Conservation (phyloP, 1,284 basidiomycete species). For the Phenoliferia sp. region DNA sequence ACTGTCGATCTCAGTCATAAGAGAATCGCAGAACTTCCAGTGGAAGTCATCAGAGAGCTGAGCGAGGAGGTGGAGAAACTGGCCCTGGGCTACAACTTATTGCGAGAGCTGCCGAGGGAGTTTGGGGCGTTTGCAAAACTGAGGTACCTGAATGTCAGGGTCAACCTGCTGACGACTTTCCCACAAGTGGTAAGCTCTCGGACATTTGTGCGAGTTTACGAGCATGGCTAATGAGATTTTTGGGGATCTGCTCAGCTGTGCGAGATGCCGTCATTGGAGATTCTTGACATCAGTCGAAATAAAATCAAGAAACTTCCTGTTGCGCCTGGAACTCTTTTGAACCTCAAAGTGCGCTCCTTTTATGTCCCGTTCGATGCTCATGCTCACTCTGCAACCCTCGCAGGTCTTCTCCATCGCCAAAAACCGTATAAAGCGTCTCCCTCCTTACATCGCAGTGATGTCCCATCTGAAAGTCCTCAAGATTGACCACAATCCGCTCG, state of each 20-base stretch:
- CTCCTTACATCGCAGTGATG: conserved; percentile 72
- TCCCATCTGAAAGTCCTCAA: conserved; percentile 72
- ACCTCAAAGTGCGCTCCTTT: conserved; percentile 60
- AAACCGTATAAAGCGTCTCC: conserved; percentile 76
- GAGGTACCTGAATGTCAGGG: conserved; percentile 88
- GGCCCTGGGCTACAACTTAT: conserved; percentile 77
- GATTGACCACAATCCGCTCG: conserved; percentile 74
- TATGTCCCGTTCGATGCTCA: conserved; percentile 44
- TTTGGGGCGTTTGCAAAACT: conserved; percentile 67
- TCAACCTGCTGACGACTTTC: conserved; percentile 76
- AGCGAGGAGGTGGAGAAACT: conserved; percentile 72
- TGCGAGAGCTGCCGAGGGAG: conserved; percentile 71
- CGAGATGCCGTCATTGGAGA: conserved; percentile 80
- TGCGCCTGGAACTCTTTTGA: conserved; percentile 70
- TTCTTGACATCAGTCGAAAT: conserved; percentile 90
- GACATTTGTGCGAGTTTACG: conserved; percentile 9
- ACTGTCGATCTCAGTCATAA: conserved; percentile 78
- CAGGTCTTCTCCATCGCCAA: conserved; percentile 81
- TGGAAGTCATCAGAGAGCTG: conserved; percentile 67
- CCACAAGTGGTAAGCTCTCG: conserved; percentile 68
- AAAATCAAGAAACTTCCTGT: conserved; percentile 75
- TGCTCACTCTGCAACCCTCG: not conserved
- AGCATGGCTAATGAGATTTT: conserved; percentile 2
- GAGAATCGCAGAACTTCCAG: conserved; percentile 66
- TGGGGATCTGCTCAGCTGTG: conserved; percentile 57